phyloP scores from a whole-genome alignment of 176 grass and related monocot genomes.

The Zea luxurians region DNA sequence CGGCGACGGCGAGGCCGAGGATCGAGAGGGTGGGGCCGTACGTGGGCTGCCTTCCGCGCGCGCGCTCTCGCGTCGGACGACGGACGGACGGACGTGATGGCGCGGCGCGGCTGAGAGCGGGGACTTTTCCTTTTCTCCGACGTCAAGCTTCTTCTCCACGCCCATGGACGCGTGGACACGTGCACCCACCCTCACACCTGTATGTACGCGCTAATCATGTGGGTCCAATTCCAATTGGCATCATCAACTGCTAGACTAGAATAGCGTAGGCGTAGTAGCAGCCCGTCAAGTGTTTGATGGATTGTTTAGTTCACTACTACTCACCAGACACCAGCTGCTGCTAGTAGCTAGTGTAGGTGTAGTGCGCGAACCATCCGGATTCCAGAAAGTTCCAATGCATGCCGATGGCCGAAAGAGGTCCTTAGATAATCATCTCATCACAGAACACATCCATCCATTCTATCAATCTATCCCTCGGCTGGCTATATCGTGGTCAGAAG shows the following conservation, averaged over 20 bases:
- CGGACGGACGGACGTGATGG: background rate
- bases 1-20: background rate
- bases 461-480: background rate
- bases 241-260: too few relatives aligned
- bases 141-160: background rate
- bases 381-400: conserved; percentile 36
- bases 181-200: background rate
- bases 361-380: conserved; percentile 35
- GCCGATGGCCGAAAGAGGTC: conserved; percentile 30
- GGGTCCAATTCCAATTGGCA: conserved; percentile 22
- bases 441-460: background rate
- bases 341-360: background rate
- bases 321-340: too few relatives aligned
- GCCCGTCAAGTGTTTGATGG: background rate
- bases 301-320: background rate
- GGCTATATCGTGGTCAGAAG: background rate
- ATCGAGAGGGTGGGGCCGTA: background rate
- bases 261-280: too few relatives aligned
- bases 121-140: conserved; percentile 9
- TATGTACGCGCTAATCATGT: conserved; percentile 28
- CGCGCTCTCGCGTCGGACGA: background rate
- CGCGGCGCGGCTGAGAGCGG: background rate
- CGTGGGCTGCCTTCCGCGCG: conserved; percentile 5
- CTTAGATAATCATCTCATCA: background rate
- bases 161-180: conserved; percentile 21